Percentiles rank a stretch among this genome's conserved stretches.
These are phyloP conservation scores for Zopfochytrium polystomum DNA, from an alignment of 371 early-diverging fungal species.

Conservation along the genomic window DNA sequence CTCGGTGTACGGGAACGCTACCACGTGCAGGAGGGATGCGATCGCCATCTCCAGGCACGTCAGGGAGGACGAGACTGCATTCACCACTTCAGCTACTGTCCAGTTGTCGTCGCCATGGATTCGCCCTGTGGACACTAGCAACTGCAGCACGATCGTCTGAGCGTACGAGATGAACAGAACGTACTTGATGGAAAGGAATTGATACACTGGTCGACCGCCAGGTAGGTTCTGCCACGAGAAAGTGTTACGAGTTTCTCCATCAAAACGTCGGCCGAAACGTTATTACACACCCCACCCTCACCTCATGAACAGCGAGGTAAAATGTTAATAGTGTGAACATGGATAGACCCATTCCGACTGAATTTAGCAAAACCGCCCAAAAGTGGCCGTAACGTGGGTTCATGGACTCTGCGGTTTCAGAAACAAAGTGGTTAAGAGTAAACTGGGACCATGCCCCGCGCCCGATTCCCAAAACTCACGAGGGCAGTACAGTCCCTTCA, in stretches of 20 bases:
- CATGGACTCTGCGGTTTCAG: slow-evolving; percentile 21
- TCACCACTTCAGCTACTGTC: slow-evolving; percentile 52
- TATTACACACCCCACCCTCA: not conserved
- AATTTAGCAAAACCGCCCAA: slow-evolving; percentile 30
- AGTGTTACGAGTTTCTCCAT: no score
- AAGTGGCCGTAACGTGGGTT: slow-evolving; percentile 25
- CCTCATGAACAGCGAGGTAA: slow-evolving; percentile 35
- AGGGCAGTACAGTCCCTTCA: slow-evolving; percentile 3
- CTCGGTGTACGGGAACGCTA: slow-evolving; percentile 47
- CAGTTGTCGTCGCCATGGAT: slow-evolving; percentile 40
- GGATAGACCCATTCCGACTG: slow-evolving; percentile 29
- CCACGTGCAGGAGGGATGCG: slow-evolving; percentile 58
- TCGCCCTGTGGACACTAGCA: slow-evolving; percentile 42
- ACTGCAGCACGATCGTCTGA: slow-evolving; percentile 79
- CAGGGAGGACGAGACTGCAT: slow-evolving; percentile 56
- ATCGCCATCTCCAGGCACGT: slow-evolving; percentile 67
- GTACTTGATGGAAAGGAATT: slow-evolving; percentile 89
- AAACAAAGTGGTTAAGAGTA: not conserved
- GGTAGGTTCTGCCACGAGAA: slow-evolving; percentile 15
- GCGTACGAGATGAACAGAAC: slow-evolving; percentile 91
- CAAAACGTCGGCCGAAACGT: no score
- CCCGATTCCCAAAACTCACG: slow-evolving; percentile 4
- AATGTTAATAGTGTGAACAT: slow-evolving; percentile 42
- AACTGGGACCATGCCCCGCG: not conserved
- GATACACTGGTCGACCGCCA: slow-evolving; percentile 69